Conservation (phyloP, 768 basidiomycete genomes). For the Termitomyces eurrhizus region DNA sequence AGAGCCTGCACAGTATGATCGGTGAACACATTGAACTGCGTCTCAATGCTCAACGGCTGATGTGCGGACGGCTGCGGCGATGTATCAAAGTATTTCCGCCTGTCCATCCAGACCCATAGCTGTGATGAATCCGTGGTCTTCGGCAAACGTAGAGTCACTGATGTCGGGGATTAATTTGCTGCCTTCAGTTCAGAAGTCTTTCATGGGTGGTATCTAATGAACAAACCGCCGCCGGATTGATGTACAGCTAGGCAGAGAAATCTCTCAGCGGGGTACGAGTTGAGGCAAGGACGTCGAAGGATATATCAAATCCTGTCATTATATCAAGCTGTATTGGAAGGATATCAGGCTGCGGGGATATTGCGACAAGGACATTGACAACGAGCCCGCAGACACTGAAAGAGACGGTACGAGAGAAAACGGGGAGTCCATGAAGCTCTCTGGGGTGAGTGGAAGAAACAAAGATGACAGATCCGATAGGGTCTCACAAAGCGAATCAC, state of each 20-base stretch:
- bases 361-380: constrained; percentile 30
- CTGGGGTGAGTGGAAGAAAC: constrained; percentile 7
- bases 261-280: constrained; percentile 29
- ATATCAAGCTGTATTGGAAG: too few relatives aligned
- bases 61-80: constrained; percentile 18
- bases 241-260: constrained; percentile 36
- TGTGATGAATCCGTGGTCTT: constrained; percentile 18
- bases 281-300: constrained; percentile 28
- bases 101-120: constrained; percentile 16
- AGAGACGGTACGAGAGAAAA: constrained; percentile 5
- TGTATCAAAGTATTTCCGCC: constrained; percentile 13
- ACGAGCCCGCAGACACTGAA: constrained; percentile 30
- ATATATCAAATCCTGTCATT: constrained; percentile 27
- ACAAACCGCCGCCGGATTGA: constrained; percentile 26
- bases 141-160: constrained; percentile 6
- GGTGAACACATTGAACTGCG: neutral
- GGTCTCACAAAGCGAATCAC: neutral
- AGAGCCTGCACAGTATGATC: constrained; percentile 17
- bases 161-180: too few relatives aligned
- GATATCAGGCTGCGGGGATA: constrained; percentile 36
- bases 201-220: constrained; percentile 20
- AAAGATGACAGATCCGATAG: constrained; percentile 11
- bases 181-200: constrained; percentile 34
- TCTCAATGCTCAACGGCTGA: constrained; percentile 5
- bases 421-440: constrained; percentile 16